Evolutionary conservation across 2,329 filamentous ascomycete species (phyloP).

Genomic region (Fusarium hainanense): DNA sequence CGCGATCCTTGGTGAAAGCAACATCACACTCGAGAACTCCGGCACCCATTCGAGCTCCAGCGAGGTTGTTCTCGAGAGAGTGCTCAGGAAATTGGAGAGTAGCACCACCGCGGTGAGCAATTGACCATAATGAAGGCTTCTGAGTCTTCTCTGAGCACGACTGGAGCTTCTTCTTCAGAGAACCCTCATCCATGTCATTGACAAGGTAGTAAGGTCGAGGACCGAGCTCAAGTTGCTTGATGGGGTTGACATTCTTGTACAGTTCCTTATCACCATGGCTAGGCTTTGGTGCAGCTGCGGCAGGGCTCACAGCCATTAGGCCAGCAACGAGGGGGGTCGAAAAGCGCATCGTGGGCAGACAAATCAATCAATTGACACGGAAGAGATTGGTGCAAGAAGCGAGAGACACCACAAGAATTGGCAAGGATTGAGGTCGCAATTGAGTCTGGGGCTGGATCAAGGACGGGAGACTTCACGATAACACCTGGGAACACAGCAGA

Average conservation of each 20-base stretch:
- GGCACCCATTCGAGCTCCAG: slow-evolving; percentile 74
- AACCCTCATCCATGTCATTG: slow-evolving; percentile 69
- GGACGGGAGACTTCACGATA: not conserved
- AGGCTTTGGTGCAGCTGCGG: slow-evolving; percentile 44
- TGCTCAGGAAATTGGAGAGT: slow-evolving; percentile 74
- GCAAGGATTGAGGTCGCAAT: slow-evolving; percentile 16
- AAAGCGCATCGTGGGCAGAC: slow-evolving; percentile 48
- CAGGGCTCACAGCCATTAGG: slow-evolving; percentile 46
- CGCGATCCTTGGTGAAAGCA: slow-evolving; percentile 71
- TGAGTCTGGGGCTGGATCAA: slow-evolving; percentile 27
- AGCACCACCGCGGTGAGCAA: slow-evolving; percentile 71
- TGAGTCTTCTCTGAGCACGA: slow-evolving; percentile 67
- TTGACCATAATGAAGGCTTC: slow-evolving; percentile 65
- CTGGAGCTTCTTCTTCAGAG: slow-evolving; percentile 68
- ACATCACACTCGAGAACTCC: slow-evolving; percentile 76
- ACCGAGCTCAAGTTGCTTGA: slow-evolving; percentile 67
- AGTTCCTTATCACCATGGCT: slow-evolving; percentile 21
- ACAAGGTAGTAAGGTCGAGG: slow-evolving; percentile 73
- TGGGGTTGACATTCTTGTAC: slow-evolving; percentile 54
- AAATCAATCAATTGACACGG: slow-evolving; percentile 17
- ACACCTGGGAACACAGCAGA: slow-evolving; percentile 13
- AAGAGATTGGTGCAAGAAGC: not conserved
- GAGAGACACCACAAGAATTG: slow-evolving; percentile 7
- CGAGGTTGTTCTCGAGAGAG: slow-evolving; percentile 67
- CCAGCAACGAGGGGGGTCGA: slow-evolving; percentile 46